A percentile compares a stretch with the other conserved stretches of the same genome.
Conservation (phyloP, 164 flowering plant species). For the Annona squamosa region DNA sequence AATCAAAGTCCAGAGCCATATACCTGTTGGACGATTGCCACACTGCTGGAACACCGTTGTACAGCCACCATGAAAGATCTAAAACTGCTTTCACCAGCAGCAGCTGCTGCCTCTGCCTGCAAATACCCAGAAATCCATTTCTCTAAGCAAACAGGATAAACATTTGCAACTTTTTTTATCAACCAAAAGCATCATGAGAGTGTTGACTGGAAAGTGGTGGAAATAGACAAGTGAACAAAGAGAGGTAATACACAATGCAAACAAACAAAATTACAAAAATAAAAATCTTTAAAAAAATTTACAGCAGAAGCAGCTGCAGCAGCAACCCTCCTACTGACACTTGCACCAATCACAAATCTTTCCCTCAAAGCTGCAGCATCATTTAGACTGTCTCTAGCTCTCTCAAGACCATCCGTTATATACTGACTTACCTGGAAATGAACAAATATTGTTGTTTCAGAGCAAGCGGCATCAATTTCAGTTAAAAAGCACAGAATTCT, state of each 20-base stretch:
- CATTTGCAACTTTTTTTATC: not conserved
- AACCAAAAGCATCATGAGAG: not conserved
- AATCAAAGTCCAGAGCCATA: constrained; percentile 6
- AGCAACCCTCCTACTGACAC: constrained; percentile 85
- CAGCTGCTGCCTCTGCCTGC: constrained; percentile 99
- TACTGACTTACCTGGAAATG: constrained; percentile 73
- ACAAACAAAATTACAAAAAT: not conserved
- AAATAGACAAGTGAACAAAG: not conserved
- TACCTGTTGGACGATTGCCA: constrained; percentile 97
- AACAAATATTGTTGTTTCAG: constrained; percentile 5
- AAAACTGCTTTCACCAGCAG: constrained; percentile 99
- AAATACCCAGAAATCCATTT: constrained; percentile 14
- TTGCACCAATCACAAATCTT: constrained; percentile 79
- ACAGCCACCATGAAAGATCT: constrained; percentile 98
- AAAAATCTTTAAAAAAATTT: constrained; percentile 8
- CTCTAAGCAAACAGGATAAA: constrained; percentile 6
- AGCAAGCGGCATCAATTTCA: not conserved
- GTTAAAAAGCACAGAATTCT: not conserved
- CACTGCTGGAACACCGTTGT: constrained; percentile 95
- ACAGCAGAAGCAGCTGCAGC: constrained; percentile 99
- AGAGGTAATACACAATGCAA: not conserved
- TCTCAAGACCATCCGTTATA: constrained; percentile 86
- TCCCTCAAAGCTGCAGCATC: constrained; percentile 97
- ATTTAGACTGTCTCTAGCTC: constrained; percentile 84
- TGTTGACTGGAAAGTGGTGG: not conserved